Base-by-base conservation (phyloP, 192 early-diverging fungal genomes). In the Rhizophagus sp. region DNA sequence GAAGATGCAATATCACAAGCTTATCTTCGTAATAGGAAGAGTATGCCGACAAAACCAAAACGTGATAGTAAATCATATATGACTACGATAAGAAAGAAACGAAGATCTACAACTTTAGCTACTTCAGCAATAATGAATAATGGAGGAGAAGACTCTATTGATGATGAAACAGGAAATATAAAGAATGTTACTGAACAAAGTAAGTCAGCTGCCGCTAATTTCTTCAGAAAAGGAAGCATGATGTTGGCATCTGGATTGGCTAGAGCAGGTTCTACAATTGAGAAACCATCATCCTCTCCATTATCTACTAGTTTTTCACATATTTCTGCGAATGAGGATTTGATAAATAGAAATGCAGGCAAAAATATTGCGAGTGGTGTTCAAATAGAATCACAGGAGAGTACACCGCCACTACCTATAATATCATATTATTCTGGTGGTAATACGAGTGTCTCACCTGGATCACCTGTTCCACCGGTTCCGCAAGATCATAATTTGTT, bases 351-450 rank as follows among this genome's bases (percentile, higher is more conserved):
- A 22, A 6, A 6, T 19, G 19, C 6, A 57, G 52, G 22, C 19
- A 57, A 57, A 57, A 57, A 57, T 7, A 22, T 57, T 57, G 17
- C 50, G 2, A 52, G 50, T 19, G 19, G 17, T 19, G 19, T 57
- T 57, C 52, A 22, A 57, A 57, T 57, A 7, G 52, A 57, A 57
- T 57, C 19, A 6, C 52, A 19, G 19, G 52, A 57, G 19, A 57
- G 3, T 57, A 7, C 15, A 57, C 11, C 30, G 5, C 24, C 11
- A 8, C 27, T 11, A 7, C 65, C 65, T 17, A 67, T 67, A 27
- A 67, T 67, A 67, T 33, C 65, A 33, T 67, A 27, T 27, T 67
- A 67, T 34, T 33, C 30, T 67, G 30, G 30, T 67, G 65, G 30
- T 34, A 33, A 67, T 30, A 12, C 65, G 0, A 33, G 2, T 33